Evolutionary conservation across 768 basidiomycete genomes (phyloP).

Genomic region (Mycena capillaripes): DNA sequence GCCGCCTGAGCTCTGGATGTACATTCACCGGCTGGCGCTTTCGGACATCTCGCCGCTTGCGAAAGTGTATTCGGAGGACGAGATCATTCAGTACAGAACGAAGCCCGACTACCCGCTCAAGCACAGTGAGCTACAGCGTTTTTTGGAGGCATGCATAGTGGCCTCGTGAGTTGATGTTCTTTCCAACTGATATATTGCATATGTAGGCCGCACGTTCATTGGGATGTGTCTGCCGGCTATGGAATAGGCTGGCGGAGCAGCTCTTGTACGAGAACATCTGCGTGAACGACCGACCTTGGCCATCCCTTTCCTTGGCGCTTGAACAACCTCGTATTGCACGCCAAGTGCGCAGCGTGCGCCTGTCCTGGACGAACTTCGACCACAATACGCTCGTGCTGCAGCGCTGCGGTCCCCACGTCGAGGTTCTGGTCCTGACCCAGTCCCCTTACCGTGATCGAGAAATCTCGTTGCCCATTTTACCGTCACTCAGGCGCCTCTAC

Average conservation of each 20-base stretch:
- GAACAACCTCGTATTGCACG: background rate
- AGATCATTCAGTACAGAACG: background rate
- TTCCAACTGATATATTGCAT: background rate
- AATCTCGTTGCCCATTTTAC: too few species aligned
- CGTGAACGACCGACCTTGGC: background rate
- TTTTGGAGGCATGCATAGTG: background rate
- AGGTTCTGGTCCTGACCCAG: too few species aligned
- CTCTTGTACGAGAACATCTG: constrained; percentile 19
- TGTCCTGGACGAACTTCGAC: constrained; percentile 6
- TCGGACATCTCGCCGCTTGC: background rate
- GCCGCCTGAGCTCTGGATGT: constrained; percentile 11
- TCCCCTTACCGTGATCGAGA: background rate
- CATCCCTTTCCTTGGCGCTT: background rate
- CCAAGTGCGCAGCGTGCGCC: constrained; percentile 18
- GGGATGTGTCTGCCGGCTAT: constrained; percentile 9
- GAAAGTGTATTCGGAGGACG: background rate
- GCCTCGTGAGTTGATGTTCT: too few species aligned
- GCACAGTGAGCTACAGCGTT: background rate
- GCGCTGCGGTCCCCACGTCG: too few species aligned
- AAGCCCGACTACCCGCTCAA: background rate
- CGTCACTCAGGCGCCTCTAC: too few species aligned
- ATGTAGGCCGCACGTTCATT: background rate
- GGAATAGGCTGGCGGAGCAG: constrained; percentile 13
- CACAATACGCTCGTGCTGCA: too few species aligned
- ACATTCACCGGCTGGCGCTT: constrained; percentile 19